These are phyloP conservation scores for Schwanniomyces yamadae DNA, from an alignment of 805 yeast species.

Conservation along the genomic window DNA sequence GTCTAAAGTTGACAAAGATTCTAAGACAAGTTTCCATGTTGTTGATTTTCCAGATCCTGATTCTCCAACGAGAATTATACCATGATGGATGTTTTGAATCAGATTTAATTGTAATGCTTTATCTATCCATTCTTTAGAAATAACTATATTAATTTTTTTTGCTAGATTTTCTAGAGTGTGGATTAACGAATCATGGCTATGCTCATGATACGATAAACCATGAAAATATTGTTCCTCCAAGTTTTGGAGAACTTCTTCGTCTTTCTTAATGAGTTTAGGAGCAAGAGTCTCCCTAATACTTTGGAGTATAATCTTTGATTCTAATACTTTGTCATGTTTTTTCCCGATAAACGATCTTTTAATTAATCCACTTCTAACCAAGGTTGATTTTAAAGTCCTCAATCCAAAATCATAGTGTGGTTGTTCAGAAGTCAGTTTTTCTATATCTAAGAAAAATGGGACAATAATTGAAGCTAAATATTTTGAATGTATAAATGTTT, in stretches of 20 bases:
- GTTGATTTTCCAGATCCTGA: constrained; percentile 75
- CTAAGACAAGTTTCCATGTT: constrained; percentile 48
- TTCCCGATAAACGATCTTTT: constrained; percentile 19
- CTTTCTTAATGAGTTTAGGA: constrained; percentile 64
- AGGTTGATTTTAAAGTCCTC: constrained; percentile 70
- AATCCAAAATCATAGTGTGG: constrained; percentile 89
- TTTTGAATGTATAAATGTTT: constrained; percentile 59
- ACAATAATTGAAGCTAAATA: constrained; percentile 50
- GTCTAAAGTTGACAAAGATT: constrained; percentile 38
- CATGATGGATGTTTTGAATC: constrained; percentile 65
- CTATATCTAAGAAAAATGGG: constrained; percentile 51
- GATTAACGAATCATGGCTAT: constrained; percentile 25
- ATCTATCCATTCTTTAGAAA: constrained; percentile 44
- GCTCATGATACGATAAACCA: constrained; percentile 13
- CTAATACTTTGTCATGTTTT: constrained; percentile 13
- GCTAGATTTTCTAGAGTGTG: constrained; percentile 26
- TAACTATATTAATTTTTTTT: constrained; percentile 24
- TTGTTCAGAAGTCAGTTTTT: constrained; percentile 47
- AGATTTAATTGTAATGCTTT: constrained; percentile 64
- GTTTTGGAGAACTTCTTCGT: constrained; percentile 41
- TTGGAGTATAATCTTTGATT: constrained; percentile 39
- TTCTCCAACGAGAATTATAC: constrained; percentile 76
- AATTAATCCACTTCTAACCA: constrained; percentile 56
- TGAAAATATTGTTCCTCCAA: constrained; percentile 26
- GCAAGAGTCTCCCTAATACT: constrained; percentile 61